Evolutionary conservation across 352 stramenopile genomes (phyloP).

Genomic region (Phytophthora tubulina): DNA sequence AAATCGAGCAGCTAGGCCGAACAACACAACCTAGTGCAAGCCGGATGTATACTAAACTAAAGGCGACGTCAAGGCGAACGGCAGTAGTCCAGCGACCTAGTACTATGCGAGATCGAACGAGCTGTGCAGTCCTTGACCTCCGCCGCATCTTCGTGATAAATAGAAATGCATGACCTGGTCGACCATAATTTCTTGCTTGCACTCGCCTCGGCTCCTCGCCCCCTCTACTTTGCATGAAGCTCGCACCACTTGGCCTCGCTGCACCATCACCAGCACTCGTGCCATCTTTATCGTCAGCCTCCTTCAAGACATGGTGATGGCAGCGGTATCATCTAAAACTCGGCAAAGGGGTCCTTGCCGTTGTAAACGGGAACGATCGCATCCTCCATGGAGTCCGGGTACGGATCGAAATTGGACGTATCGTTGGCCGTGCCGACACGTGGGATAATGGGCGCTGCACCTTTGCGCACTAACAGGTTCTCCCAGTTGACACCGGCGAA

Average conservation of each 20-base stretch:
- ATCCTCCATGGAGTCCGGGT: slow-evolving; percentile 94
- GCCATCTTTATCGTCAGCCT: slow-evolving; percentile 14
- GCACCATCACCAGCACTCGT: slow-evolving; percentile 17
- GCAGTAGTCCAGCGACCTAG: slow-evolving; percentile 1
- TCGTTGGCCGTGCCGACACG: slow-evolving; percentile 92
- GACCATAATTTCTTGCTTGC: slow-evolving; percentile 46
- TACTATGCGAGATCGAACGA: slow-evolving; percentile 13
- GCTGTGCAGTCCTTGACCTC: slow-evolving; percentile 1
- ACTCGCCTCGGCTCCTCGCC: slow-evolving; percentile 9
- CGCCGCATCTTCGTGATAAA: slow-evolving; percentile 41
- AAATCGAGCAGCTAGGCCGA: slow-evolving; percentile 18
- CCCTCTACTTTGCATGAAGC: slow-evolving; percentile 24
- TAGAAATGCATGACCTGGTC: slow-evolving; percentile 45
- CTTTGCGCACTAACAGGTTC: slow-evolving; percentile 89
- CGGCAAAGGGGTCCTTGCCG: slow-evolving; percentile 93
- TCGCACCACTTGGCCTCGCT: slow-evolving; percentile 20
- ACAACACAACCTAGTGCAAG: slow-evolving; percentile 28
- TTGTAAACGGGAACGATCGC: slow-evolving; percentile 93
- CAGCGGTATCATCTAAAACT: slow-evolving; percentile 82
- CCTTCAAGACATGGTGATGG: slow-evolving; percentile 21
- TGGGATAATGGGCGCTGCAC: slow-evolving; percentile 94
- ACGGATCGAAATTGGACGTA: slow-evolving; percentile 98
- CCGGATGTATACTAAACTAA: slow-evolving; percentile 48
- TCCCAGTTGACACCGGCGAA: slow-evolving; percentile 94
- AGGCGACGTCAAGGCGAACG: slow-evolving; percentile 20